Evolutionary conservation across 2,329 filamentous ascomycete species (phyloP).

Genomic region (Claviceps sp.): DNA sequence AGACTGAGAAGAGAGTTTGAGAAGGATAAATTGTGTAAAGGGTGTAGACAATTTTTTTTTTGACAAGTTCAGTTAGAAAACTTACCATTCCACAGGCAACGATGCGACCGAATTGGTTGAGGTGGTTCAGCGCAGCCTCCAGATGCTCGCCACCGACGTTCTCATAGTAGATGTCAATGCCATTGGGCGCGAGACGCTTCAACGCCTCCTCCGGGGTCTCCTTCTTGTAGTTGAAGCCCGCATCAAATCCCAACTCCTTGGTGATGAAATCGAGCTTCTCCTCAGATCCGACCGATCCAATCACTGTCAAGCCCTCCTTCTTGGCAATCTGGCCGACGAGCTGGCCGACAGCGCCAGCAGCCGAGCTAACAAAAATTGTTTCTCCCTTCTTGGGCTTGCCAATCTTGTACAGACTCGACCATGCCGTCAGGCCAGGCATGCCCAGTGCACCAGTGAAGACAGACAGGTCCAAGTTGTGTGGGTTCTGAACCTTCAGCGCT

Average conservation of each 20-base stretch:
- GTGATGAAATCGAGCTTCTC: constrained; percentile 59
- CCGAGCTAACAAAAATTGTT: constrained; percentile 70
- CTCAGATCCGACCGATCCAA: constrained; percentile 68
- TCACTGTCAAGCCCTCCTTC: constrained; percentile 63
- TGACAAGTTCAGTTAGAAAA: neutral
- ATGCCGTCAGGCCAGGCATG: constrained; percentile 52
- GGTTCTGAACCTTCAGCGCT: constrained; percentile 52
- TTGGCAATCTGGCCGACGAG: constrained; percentile 75
- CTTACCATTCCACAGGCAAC: constrained; percentile 48
- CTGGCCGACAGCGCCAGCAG: constrained; percentile 70
- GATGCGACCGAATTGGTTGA: constrained; percentile 54
- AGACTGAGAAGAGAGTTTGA: neutral
- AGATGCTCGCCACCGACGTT: constrained; percentile 41
- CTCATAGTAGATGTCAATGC: constrained; percentile 55
- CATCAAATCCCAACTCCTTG: constrained; percentile 38
- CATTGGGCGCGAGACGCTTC: constrained; percentile 56
- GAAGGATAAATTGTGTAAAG: too few species aligned
- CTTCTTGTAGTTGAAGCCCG: constrained; percentile 80
- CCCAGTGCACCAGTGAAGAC: constrained; percentile 59
- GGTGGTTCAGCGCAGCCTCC: constrained; percentile 28
- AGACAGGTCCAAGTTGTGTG: constrained; percentile 49
- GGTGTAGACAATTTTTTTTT: too few species aligned
- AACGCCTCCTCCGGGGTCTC: constrained; percentile 58
- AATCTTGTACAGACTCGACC: constrained; percentile 53
- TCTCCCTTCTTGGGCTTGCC: constrained; percentile 51